Conservation (phyloP, 345 rosid species). For the Isatis tinctoria region DNA sequence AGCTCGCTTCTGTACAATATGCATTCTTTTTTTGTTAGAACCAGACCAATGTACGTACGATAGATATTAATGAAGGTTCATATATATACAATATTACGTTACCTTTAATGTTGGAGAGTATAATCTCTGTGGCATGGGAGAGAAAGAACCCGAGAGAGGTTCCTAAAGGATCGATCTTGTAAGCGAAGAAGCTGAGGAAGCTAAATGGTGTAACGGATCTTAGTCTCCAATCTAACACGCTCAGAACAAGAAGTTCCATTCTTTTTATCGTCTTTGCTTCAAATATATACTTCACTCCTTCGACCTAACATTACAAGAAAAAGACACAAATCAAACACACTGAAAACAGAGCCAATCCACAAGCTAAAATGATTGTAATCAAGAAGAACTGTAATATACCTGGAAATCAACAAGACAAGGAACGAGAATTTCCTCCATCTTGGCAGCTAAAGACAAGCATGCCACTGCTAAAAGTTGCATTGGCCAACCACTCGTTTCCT, state of each 20-base stretch:
- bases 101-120: slow-evolving; percentile 85
- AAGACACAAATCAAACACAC: not conserved
- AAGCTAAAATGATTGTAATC: not conserved
- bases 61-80: not conserved
- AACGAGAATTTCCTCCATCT: slow-evolving; percentile 97
- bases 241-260: slow-evolving; percentile 90
- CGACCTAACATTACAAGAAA: slow-evolving; percentile 40
- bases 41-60: not conserved
- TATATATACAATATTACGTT: not conserved
- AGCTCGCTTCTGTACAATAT: slow-evolving; percentile 65
- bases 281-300: slow-evolving; percentile 67
- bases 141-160: slow-evolving; percentile 52
- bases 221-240: slow-evolving; percentile 86
- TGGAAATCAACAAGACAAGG: slow-evolving; percentile 85
- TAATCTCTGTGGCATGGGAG: slow-evolving; percentile 67
- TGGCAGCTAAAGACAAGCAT: slow-evolving; percentile 94
- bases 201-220: slow-evolving; percentile 87
- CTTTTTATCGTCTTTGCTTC: slow-evolving; percentile 79
- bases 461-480: slow-evolving; percentile 85
- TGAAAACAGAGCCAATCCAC: not conserved
- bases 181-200: slow-evolving; percentile 79
- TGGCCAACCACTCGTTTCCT: slow-evolving; percentile 82
- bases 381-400: slow-evolving; percentile 33
- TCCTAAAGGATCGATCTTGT: slow-evolving; percentile 76
- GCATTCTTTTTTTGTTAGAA: not conserved